Base-by-base conservation (phyloP, 306 rosid species). In the Cicer yamashitae region DNA sequence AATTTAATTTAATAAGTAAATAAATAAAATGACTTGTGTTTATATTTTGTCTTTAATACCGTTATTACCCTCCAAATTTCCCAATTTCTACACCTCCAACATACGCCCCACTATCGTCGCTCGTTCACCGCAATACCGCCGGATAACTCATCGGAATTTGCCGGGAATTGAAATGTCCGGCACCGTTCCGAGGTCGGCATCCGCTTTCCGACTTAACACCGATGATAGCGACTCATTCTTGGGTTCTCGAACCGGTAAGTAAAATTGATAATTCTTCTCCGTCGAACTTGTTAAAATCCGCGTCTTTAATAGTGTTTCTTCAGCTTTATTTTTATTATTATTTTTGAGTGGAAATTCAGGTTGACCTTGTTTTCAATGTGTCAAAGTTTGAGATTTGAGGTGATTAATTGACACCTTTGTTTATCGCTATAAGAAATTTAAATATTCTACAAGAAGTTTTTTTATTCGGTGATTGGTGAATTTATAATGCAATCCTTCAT, bases 21-120 rank as follows among this genome's bases (percentile, higher is more conserved):
- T 18, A 1, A 10, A 53, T 30, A 34, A 18, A 13, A 67, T 91
- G 94, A 41, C 62, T 22, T 61, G n/a, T 71, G 37, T 44, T 52
- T 6, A 61, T n/a, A 15, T 65, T 12, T 79, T 58, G 18, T 75
- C 85, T 0, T 75, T 77, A 82, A 77, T 88, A 76, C 76, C 88
- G 38, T 62, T 85, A 70, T 76, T 88, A 52, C 91, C 97, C 86
- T 86, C 83, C 30, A 71, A 77, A 38, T 22, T 82, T 66, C 53
- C 75, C 22, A 14, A 18, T 14, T 25, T 68, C 37, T 57, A 8
- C 68, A 0, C 82, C 18, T 70, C 61, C 0, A n/a, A n/a, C 47
- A 3, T 10, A 17, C 81, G 63, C 69, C 62, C 8, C 62, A 22
- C 59, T 34, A 22, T 76, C 7, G 68, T 76, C 69, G 46, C 79